Conservation (phyloP, 768 basidiomycete species). For the Phanerodontia chrysosporium region DNA sequence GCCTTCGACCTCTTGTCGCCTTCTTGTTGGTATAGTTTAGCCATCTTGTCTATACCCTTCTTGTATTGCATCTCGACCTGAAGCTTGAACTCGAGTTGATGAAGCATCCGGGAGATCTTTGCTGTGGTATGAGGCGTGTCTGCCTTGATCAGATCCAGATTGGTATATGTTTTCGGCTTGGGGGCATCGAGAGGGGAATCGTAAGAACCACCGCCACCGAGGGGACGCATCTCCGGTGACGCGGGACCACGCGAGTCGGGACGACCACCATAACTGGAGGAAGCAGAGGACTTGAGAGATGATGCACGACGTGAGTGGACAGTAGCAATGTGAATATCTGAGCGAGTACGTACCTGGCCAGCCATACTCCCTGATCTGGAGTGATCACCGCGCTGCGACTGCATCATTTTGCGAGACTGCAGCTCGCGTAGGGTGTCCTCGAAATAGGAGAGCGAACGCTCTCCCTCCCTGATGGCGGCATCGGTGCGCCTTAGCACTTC, state of each 20-base stretch:
- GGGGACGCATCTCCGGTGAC: constrained; percentile 21
- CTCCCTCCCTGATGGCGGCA: constrained; percentile 82
- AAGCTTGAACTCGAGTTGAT: constrained; percentile 98
- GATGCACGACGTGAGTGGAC: background rate
- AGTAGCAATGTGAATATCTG: background rate
- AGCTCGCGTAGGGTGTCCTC: constrained; percentile 82
- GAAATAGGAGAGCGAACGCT: constrained; percentile 81
- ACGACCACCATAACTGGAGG: constrained; percentile 10
- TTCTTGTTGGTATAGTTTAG: constrained; percentile 90
- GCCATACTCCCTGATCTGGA: constrained; percentile 43
- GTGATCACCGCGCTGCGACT: constrained; percentile 51
- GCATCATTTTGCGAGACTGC: constrained; percentile 66
- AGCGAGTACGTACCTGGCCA: constrained; percentile 13
- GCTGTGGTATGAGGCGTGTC: constrained; percentile 95
- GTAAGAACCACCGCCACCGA: constrained; percentile 14
- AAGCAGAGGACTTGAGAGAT: constrained; percentile 2
- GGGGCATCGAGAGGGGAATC: constrained; percentile 36
- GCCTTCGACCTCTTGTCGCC: constrained; percentile 94
- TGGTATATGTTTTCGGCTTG: constrained; percentile 67
- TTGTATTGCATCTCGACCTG: constrained; percentile 98
- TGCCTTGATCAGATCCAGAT: constrained; percentile 93
- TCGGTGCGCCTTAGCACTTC: constrained; percentile 82
- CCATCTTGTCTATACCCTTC: constrained; percentile 98
- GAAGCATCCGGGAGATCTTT: constrained; percentile 96
- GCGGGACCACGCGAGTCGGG: constrained; percentile 20